Evolutionary conservation across 2,329 filamentous ascomycete species (phyloP).

Genomic region (Xenoacremonium recifei): DNA sequence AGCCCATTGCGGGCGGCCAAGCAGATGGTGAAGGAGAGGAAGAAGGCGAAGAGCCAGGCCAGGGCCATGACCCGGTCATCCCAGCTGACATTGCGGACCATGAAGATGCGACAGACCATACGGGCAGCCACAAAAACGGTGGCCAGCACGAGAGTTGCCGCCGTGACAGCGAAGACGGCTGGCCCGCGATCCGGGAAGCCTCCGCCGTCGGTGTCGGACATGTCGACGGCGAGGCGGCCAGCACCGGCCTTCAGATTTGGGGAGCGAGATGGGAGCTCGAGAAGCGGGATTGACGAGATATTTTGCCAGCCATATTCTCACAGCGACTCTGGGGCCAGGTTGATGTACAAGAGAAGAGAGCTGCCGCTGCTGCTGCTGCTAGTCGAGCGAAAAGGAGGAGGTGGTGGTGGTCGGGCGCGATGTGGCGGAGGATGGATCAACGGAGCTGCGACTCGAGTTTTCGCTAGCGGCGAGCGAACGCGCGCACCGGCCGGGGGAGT

Average conservation of each 20-base stretch:
- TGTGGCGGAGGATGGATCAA: neutral
- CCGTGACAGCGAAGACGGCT: constrained; percentile 68
- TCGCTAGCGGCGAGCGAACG: neutral
- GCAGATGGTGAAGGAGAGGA: constrained; percentile 65
- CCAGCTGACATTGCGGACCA: constrained; percentile 69
- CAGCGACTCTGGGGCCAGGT: neutral
- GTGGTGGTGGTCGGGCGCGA: neutral
- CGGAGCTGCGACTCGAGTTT: neutral
- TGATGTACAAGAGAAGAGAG: too few relatives aligned
- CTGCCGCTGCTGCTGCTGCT: too few relatives aligned
- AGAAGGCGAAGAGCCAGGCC: constrained; percentile 73
- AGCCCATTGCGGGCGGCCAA: constrained; percentile 63
- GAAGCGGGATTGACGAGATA: constrained; percentile 12
- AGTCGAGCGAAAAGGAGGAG: neutral
- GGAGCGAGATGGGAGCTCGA: constrained; percentile 12
- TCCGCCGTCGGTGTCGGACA: constrained; percentile 27
- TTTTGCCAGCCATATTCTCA: constrained; percentile 22
- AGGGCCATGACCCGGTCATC: constrained; percentile 81
- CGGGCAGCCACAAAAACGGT: constrained; percentile 74
- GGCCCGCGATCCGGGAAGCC: constrained; percentile 51
- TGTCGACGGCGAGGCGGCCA: constrained; percentile 23
- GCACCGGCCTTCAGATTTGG: constrained; percentile 15
- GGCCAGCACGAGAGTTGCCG: constrained; percentile 65
- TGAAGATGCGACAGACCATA: constrained; percentile 67
- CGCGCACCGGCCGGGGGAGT: neutral